Base-by-base conservation (phyloP, 257 asterid genomes). In the Coffea canephora region DNA sequence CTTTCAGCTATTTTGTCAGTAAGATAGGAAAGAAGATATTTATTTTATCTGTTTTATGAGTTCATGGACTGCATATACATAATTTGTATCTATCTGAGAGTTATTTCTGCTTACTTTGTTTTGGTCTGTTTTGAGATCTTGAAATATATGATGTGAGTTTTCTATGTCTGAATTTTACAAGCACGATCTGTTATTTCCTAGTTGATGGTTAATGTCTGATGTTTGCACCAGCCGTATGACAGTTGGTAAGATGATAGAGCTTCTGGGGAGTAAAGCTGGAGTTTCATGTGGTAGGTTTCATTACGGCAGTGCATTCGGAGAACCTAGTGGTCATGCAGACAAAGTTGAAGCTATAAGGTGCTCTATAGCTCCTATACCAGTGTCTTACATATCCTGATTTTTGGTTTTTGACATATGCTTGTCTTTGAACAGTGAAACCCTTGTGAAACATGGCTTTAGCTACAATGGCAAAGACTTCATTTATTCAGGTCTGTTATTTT, bases 231-330 rank as follows among this genome's bases (percentile, higher is more conserved):
- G 99, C 81, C 99, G 98, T 77, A 95, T 95, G 99, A 95, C 99
- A 43, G 98, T 95, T 23, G 99, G 99, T 71, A 95, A 95, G 88
- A 93, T 95, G 98, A 90, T 95, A 74, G 99, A 95, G 85, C 97
- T 95, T 84, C 94, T 92, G 62, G 99, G 99, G 68, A 62, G 99
- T 91, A 95, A 95, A 88, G 98, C 98, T 88, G 99, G 98, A 82
- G 97, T 93, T 90, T 91, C 97, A 72, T 85, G 95, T 87, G 99
- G 99, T 83, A 92, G 92, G 86, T 95, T 90, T 86, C 99, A 95
- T 83, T 95, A 95, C 74, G 99, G 99, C 59, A 93, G 97, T 86
- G 99, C 99, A 82, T 95, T 95, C 68, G 99, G 99, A 55, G 99
- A 95, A 85, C 97, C 94, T 78, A 91, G 97, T 90, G 99, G 99